Base-by-base conservation (phyloP, 371 early-diverging fungal genomes). In the Blyttiomyces sp. region DNA sequence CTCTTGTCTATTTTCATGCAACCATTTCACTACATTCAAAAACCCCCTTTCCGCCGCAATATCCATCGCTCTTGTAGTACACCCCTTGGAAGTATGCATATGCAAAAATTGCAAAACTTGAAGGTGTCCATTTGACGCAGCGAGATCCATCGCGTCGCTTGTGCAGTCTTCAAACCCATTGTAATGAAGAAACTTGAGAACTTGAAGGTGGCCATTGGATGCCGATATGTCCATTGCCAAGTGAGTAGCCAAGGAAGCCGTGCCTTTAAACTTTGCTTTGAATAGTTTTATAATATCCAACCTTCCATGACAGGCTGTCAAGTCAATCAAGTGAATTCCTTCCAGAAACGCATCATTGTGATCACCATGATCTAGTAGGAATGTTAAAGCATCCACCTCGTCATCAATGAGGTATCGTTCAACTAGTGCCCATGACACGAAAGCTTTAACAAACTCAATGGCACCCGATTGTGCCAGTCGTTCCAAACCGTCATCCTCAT, bases 1-100 rank as follows among this genome's bases (percentile, higher is more conserved):
- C 34, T 64, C 65, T 19, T 30, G 27, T 16, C 65, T 7, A 49
- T 64, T 17, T 43, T 57, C 46, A 49, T 54, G 54, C 32, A 64
- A 33, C 13, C 9, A 64, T 30, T 64, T 54, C 11, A 64, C 65
- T 13, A 66, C 57, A 17, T 69, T 23, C 17, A 65, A 31, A 23
- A 57, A 57, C 7, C 58, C 58, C 28, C 57, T 17, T 27, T 27
- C 24, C 31, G 67, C 44, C n/a, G 67, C 67, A 16, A 48, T 27
- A 33, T 66, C 65, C 39, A 66, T 51, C 13, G 61, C 67, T 33
- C 52, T 50, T 17, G 49, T 4, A n/a, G 62, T 64, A 36, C 64
- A 61, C 2, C 58, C 64, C 43, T 56, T 64, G 4, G n/a, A 5
- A 5, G 57, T 21, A 23, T 44, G 26, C 39, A 7, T 28, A 32